Conservation (phyloP, 306 rosid genomes). For the Elaeagnus macrophylla region DNA sequence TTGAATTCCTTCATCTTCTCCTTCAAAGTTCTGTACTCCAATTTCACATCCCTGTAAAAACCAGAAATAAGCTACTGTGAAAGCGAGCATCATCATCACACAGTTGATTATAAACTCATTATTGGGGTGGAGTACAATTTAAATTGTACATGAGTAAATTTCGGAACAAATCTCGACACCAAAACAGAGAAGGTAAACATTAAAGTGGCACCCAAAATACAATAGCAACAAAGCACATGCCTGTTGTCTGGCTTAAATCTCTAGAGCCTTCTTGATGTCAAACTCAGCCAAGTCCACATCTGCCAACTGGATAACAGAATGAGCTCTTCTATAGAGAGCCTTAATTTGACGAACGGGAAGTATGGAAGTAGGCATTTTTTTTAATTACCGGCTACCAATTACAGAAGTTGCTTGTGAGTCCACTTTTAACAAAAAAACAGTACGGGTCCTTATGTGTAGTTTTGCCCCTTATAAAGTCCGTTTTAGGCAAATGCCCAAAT, state of each 20-base stretch:
- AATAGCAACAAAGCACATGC: conserved; percentile 2
- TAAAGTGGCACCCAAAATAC: background rate
- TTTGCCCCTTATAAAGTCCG: no score
- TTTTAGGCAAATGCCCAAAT: no score
- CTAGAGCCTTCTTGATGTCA: conserved; percentile 44
- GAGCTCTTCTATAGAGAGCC: conserved; percentile 65
- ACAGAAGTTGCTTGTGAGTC: no score
- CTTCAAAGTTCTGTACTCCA: conserved; percentile 44
- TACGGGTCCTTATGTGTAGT: no score
- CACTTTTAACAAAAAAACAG: no score
- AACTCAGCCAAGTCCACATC: conserved; percentile 54
- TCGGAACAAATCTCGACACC: background rate
- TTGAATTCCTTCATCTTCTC: conserved; percentile 40
- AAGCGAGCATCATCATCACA: no score
- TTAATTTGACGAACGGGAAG: no score
- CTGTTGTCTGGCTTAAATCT: conserved; percentile 54
- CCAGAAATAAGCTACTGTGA: background rate
- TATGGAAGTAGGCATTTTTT: no score
- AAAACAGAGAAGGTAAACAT: background rate
- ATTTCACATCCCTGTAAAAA: conserved; percentile 42
- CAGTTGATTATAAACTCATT: no score
- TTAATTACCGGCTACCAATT: no score
- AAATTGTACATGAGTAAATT: no score
- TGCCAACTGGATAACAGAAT: conserved; percentile 40
- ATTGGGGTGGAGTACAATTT: no score